Conservation (phyloP, 192 early-diverging fungal species). For the Coemansia sp. region DNA sequence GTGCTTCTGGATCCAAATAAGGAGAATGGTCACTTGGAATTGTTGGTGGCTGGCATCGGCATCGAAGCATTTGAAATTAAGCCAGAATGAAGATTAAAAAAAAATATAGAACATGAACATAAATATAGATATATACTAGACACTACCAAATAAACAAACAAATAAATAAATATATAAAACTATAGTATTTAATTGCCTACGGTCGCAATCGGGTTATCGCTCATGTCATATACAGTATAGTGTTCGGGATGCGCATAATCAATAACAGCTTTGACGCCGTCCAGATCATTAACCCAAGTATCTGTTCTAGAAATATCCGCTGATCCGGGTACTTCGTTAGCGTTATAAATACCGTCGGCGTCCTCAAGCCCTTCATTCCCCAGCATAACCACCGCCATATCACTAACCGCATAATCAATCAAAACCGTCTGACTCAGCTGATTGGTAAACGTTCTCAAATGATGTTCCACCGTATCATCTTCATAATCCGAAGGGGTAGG, state of each 20-base stretch:
- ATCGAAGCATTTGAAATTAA: conserved; percentile 54
- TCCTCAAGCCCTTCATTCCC: conserved; percentile 2
- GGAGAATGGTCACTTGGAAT: conserved; percentile 3
- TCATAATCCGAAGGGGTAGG: not conserved
- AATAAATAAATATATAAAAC: too few relatives aligned
- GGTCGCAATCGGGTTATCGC: conserved; percentile 22
- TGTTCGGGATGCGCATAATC: conserved; percentile 31
- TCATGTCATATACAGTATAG: conserved; percentile 36
- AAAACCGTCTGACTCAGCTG: conserved; percentile 23
- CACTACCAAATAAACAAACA: conserved; percentile 1
- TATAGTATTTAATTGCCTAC: conserved; percentile 12
- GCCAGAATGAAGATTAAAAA: not conserved
- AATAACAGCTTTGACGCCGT: conserved; percentile 36
- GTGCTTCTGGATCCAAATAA: conserved; percentile 16
- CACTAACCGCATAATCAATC: conserved; percentile 34
- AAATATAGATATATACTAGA: not conserved
- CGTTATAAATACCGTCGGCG: conserved; percentile 37
- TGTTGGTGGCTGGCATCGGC: conserved; percentile 57
- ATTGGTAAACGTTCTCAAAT: conserved; percentile 39
- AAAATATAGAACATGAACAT: not conserved
- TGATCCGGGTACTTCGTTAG: conserved; percentile 1
- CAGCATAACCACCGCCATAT: conserved; percentile 18
- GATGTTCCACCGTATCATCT: conserved; percentile 6
- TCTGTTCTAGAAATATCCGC: conserved; percentile 14
- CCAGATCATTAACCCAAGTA: conserved; percentile 35